Percentiles rank a stretch among this genome's conserved stretches.
phyloP scores from a whole-genome alignment of 768 basidiomycete genomes.

The Russula dissimulans region DNA sequence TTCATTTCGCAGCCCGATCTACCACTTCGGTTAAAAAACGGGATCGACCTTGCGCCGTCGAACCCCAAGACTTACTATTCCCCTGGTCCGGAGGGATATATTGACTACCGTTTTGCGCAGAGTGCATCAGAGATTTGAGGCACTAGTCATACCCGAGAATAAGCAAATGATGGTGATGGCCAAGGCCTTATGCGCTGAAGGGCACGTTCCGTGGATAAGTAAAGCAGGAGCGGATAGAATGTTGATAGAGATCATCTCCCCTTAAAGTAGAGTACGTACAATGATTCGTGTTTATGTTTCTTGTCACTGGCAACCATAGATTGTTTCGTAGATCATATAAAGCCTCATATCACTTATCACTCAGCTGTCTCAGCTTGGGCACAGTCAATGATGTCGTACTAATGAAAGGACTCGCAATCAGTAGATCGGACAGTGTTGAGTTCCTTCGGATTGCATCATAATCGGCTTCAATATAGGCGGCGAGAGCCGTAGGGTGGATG shows the following conservation, averaged over 20 bases:
- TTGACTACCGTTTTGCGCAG: conserved; percentile 17
- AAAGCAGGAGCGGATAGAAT: no score
- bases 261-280: no score
- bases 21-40: conserved; percentile 9
- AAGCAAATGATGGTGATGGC: background rate
- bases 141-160: background rate
- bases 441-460: no score
- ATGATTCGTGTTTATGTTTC: conserved; percentile 13
- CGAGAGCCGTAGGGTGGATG: no score
- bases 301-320: conserved; percentile 34
- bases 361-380: no score
- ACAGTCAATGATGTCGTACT: no score
- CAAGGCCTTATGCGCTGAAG: background rate
- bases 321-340: conserved; percentile 74
- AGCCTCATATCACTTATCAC: no score
- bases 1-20: conserved; percentile 14
- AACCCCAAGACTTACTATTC: background rate
- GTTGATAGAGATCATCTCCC: no score
- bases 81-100: conserved; percentile 12
- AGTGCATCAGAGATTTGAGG: background rate
- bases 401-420: no score
- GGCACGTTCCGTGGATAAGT: no score
- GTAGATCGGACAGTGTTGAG: no score
- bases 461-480: no score
- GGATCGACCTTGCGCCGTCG: background rate